Percentiles rank a stretch among this genome's conserved stretches.
Evolutionary conservation across 352 stramenopile species (phyloP).

Genomic region (Globisporangium polare): DNA sequence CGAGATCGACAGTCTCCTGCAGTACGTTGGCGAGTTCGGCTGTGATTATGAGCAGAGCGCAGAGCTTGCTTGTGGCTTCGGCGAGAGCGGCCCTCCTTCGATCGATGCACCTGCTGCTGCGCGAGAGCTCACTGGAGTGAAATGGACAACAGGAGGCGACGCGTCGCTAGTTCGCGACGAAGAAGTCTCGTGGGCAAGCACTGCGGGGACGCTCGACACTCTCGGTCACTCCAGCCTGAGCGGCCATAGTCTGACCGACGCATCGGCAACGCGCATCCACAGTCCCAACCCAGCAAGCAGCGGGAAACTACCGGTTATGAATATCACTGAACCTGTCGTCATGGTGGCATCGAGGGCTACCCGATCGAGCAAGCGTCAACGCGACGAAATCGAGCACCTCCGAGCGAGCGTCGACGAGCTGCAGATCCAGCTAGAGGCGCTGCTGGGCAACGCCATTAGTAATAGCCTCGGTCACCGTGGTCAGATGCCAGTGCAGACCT

Average conservation of each 20-base stretch:
- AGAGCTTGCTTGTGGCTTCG: slow-evolving; percentile 28
- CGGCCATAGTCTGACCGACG: too few relatives aligned
- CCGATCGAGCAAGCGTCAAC: slow-evolving; percentile 16
- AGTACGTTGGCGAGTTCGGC: slow-evolving; percentile 18
- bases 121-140: too few relatives aligned
- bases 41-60: slow-evolving; percentile 13
- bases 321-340: too few relatives aligned
- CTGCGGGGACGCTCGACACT: neutral
- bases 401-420: neutral
- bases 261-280: too few relatives aligned
- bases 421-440: neutral
- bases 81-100: too few relatives aligned
- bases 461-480: too few relatives aligned
- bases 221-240: too few relatives aligned
- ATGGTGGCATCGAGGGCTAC: too few relatives aligned
- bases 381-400: slow-evolving; percentile 2
- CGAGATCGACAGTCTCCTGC: slow-evolving; percentile 45
- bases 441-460: slow-evolving; percentile 47
- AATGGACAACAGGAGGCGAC: neutral
- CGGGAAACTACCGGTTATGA: too few relatives aligned
- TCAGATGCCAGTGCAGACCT: neutral
- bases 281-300: too few relatives aligned
- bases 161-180: neutral
- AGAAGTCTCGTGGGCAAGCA: neutral
- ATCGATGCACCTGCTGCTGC: too few relatives aligned